phyloP scores from a whole-genome alignment of 106 monocot genomes.

The Agapanthus africanus region DNA sequence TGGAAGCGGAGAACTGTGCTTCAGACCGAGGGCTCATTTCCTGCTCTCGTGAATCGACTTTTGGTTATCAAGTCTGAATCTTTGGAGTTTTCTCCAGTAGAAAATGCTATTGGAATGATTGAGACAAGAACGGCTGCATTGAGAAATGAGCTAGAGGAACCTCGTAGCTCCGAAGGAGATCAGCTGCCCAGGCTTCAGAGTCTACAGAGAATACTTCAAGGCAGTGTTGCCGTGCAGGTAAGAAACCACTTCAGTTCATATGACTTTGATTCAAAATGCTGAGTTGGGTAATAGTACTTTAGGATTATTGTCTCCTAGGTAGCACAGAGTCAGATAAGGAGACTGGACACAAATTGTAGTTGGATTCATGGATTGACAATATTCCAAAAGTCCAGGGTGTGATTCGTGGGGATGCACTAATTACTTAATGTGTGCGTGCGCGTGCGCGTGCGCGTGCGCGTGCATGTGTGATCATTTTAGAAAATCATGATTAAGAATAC shows the following conservation, averaged over 20 bases:
- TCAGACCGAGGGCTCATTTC: conserved; percentile 91
- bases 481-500: no score
- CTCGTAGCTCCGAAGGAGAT: conserved; percentile 92
- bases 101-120: conserved; percentile 99
- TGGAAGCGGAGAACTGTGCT: conserved; percentile 96
- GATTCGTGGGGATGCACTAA: no score
- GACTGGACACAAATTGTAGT: no score
- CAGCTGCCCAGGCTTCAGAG: conserved; percentile 92
- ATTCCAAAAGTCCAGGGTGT: no score
- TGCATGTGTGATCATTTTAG: no score
- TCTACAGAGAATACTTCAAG: conserved; percentile 98
- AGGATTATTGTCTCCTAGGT: no score
- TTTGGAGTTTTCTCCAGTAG: conserved; percentile 93
- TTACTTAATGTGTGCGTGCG: no score
- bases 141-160: conserved; percentile 96
- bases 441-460: no score
- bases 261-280: not conserved
- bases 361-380: no score
- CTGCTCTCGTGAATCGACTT: conserved; percentile 88
- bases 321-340: no score
- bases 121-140: conserved; percentile 95
- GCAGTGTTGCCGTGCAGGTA: conserved; percentile 99
- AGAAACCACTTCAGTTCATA: not conserved
- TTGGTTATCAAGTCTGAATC: conserved; percentile 85
- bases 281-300: not conserved